Conservation (phyloP, 768 basidiomycete species). For the Collybia mongolica region DNA sequence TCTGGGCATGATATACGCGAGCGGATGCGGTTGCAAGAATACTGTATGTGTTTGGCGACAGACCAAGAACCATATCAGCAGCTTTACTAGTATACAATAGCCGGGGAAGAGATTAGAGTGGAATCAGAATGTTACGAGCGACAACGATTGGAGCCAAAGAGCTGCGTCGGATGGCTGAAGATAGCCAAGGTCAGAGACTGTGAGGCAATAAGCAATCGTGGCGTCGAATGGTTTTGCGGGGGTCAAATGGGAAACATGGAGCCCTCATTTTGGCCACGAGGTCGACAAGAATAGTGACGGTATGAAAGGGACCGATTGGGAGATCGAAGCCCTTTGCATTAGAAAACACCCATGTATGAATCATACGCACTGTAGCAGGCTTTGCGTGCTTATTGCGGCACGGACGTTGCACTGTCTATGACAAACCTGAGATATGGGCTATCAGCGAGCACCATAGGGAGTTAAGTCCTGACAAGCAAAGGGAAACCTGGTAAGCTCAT, state of each 20-base stretch:
- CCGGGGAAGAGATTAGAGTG: slow-evolving; percentile 2
- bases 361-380: too few relatives aligned
- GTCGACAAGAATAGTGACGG: slow-evolving; percentile 1
- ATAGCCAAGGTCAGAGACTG: slow-evolving; percentile 4
- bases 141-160: neutral
- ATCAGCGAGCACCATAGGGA: too few relatives aligned
- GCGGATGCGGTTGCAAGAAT: slow-evolving; percentile 54
- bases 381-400: too few relatives aligned
- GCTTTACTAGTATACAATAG: neutral
- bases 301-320: neutral
- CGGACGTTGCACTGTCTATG: too few relatives aligned
- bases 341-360: too few relatives aligned
- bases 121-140: slow-evolving; percentile 8
- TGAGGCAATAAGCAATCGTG: slow-evolving; percentile 12
- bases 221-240: slow-evolving; percentile 9
- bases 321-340: neutral
- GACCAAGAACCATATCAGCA: slow-evolving; percentile 11
- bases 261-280: slow-evolving; percentile 16
- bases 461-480: too few relatives aligned
- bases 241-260: slow-evolving; percentile 10
- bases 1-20: slow-evolving; percentile 61
- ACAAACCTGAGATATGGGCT: too few relatives aligned
- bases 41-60: slow-evolving; percentile 30
- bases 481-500: too few relatives aligned
- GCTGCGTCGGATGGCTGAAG: too few relatives aligned